Conservation (phyloP, 805 yeast genomes). For the Candida sonorensis region DNA sequence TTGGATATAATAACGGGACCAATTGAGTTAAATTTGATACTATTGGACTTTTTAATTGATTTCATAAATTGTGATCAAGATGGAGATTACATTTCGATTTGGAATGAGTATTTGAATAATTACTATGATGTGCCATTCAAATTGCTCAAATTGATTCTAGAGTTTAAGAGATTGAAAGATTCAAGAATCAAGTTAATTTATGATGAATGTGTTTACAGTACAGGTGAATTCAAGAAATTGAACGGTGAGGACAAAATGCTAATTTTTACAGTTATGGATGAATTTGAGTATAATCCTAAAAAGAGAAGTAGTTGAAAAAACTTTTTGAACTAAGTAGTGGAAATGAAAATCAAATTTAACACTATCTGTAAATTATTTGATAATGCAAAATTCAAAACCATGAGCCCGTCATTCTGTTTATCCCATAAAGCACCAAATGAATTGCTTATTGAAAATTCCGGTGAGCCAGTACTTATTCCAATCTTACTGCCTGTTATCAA, state of each 20-base stretch:
- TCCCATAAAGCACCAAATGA: conserved; percentile 55
- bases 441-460: conserved; percentile 10
- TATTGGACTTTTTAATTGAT: conserved; percentile 59
- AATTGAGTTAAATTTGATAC: too few species aligned
- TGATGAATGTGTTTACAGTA: conserved; percentile 18
- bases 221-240: conserved; percentile 5
- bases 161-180: conserved; percentile 34
- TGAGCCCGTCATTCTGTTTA: conserved; percentile 45
- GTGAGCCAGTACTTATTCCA: conserved; percentile 5
- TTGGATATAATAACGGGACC: too few species aligned
- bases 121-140: conserved; percentile 76
- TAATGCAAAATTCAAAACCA: conserved; percentile 27
- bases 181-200: conserved; percentile 18
- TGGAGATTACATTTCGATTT: conserved; percentile 37
- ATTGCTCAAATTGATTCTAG: conserved; percentile 57
- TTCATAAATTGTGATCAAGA: conserved; percentile 39
- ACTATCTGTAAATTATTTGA: conserved; percentile 17
- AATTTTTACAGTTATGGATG: conserved; percentile 14
- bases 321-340: background rate
- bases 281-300: conserved; percentile 8
- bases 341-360: conserved; percentile 28
- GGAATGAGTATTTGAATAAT: conserved; percentile 43
- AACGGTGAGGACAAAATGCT: conserved; percentile 5
- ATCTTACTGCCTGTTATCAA: conserved; percentile 39
- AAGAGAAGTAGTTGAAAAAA: too few species aligned